Percentiles rank a stretch among this genome's conserved stretches.
phyloP scores from a whole-genome alignment of 2,329 filamentous ascomycete species.

The Fusarium clavum region DNA sequence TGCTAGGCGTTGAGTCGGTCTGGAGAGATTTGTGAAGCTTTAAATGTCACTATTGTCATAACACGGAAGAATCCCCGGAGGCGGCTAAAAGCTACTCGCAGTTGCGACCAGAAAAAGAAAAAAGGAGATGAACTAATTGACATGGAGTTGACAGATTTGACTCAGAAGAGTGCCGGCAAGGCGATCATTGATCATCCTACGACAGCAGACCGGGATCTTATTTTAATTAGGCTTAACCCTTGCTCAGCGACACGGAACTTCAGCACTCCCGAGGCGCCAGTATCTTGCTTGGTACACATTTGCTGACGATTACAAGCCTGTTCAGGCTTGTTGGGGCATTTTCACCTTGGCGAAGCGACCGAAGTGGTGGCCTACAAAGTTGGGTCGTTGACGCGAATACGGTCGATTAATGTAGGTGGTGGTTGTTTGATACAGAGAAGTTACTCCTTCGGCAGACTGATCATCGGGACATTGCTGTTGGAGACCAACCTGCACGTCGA shows the following conservation, averaged over 20 bases:
- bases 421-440: conserved; percentile 4
- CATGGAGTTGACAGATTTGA: conserved; percentile 48
- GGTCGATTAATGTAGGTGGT: conserved; percentile 26
- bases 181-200: conserved; percentile 43
- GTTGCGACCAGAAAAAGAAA: conserved; percentile 40
- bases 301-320: conserved; percentile 35
- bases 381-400: conserved; percentile 37
- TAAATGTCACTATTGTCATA: conserved; percentile 5
- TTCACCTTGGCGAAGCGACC: conserved; percentile 31
- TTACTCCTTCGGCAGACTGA: conserved; percentile 13
- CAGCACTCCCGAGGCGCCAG: conserved; percentile 30
- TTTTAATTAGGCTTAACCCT: conserved; percentile 37
- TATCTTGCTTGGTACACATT: conserved; percentile 27
- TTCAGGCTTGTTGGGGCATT: conserved; percentile 17
- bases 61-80: conserved; percentile 17
- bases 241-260: conserved; percentile 36
- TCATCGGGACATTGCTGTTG: conserved; percentile 25
- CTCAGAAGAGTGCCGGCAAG: conserved; percentile 42
- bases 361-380: conserved; percentile 42
- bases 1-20: conserved; percentile 4
- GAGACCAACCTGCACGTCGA: conserved; percentile 27
- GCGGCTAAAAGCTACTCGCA: conserved; percentile 36
- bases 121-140: conserved; percentile 39
- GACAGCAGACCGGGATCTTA: conserved; percentile 25
- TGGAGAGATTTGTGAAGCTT: conserved; percentile 6